These are phyloP conservation scores for Pichia pseudocactophila DNA, from an alignment of 805 yeast species.

Conservation along the genomic window DNA sequence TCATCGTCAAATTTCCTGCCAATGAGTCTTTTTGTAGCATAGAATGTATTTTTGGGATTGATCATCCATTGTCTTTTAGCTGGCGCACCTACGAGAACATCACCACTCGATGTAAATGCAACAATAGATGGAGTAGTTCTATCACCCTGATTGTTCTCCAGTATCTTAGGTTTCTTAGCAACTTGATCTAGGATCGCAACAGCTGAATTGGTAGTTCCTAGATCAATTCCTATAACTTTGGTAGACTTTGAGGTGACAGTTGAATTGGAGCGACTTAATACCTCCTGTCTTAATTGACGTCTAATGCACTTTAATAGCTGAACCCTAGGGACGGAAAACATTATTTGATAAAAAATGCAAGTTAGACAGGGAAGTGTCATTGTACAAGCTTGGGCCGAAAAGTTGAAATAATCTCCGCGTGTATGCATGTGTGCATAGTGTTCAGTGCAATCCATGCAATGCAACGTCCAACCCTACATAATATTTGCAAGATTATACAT, in stretches of 20 bases:
- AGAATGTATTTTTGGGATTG: slow-evolving; percentile 87
- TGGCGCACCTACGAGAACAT: slow-evolving; percentile 85
- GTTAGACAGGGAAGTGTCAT: no score
- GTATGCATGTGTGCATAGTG: no score
- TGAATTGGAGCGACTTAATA: neutral
- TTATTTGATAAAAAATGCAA: no score
- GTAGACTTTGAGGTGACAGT: slow-evolving; percentile 3
- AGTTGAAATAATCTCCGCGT: neutral
- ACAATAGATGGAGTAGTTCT: slow-evolving; percentile 90
- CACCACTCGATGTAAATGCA: slow-evolving; percentile 82
- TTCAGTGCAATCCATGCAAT: no score
- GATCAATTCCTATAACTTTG: slow-evolving; percentile 74
- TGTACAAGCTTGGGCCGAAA: neutral
- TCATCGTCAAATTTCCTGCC: slow-evolving; percentile 86
- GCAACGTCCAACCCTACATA: no score
- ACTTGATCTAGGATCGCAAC: slow-evolving; percentile 79
- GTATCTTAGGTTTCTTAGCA: slow-evolving; percentile 49
- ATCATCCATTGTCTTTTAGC: slow-evolving; percentile 96
- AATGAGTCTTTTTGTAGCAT: slow-evolving; percentile 90
- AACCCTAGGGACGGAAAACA: no score
- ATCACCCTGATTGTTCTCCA: slow-evolving; percentile 71
- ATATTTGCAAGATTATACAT: no score
- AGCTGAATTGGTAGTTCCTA: slow-evolving; percentile 87
- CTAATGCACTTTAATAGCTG: no score
- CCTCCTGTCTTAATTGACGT: no score